A percentile compares a stretch with the other conserved stretches of the same genome.
These are phyloP conservation scores for Cytospora paraplurivora DNA, from an alignment of 2,329 filamentous ascomycete species.

Conservation along the genomic window DNA sequence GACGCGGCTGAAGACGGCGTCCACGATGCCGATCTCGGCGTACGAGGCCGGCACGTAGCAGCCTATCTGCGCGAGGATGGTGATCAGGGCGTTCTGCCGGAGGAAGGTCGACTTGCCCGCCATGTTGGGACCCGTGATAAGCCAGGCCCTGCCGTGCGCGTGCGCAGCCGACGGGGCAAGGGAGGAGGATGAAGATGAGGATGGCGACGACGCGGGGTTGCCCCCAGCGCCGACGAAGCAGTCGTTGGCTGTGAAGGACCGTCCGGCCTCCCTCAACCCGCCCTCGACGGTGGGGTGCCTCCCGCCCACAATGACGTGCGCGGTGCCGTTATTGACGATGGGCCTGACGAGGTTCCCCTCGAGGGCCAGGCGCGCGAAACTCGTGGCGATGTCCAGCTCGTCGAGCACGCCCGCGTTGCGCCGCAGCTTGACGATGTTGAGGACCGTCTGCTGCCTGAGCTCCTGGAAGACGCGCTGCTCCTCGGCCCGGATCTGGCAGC, in stretches of 20 bases:
- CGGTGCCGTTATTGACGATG: constrained; percentile 62
- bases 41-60: constrained; percentile 89
- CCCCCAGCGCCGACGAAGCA: constrained; percentile 73
- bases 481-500: constrained; percentile 77
- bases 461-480: constrained; percentile 78
- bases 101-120: constrained; percentile 95
- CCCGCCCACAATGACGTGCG: constrained; percentile 79
- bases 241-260: constrained; percentile 83
- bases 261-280: constrained; percentile 76
- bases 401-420: constrained; percentile 91
- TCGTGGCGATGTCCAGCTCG: constrained; percentile 87
- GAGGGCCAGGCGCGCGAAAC: constrained; percentile 76
- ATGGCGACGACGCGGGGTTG: constrained; percentile 48
- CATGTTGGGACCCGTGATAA: constrained; percentile 92
- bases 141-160: constrained; percentile 66
- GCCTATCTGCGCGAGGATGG: constrained; percentile 88
- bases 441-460: constrained; percentile 75
- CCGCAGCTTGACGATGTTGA: constrained; percentile 81
- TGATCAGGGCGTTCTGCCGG: constrained; percentile 92
- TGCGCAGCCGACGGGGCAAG: constrained; percentile 68
- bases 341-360: constrained; percentile 77
- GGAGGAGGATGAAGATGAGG: neutral
- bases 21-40: constrained; percentile 87
- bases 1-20: constrained; percentile 91
- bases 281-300: constrained; percentile 91